A percentile compares a stretch with the other conserved stretches of the same genome.
Conservation (phyloP, 2,329 filamentous ascomycete genomes). For the Alternaria panax region DNA sequence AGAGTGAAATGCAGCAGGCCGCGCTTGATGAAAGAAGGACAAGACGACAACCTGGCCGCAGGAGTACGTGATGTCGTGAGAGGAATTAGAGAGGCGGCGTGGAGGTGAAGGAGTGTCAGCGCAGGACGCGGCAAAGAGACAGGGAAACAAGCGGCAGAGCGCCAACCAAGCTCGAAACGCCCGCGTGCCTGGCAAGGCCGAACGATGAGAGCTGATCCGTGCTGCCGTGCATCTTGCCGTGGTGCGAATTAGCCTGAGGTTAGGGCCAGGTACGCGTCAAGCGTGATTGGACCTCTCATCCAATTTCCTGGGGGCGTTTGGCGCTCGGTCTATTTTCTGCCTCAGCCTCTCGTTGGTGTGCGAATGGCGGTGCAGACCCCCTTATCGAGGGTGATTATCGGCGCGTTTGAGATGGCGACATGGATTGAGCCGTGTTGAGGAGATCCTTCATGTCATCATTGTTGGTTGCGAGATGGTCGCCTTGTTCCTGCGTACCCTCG, state of each 20-base stretch:
- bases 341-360: slow-evolving; percentile 20
- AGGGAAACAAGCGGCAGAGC: slow-evolving; percentile 29
- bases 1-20: slow-evolving; percentile 46
- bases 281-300: slow-evolving; percentile 37
- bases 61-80: slow-evolving; percentile 27
- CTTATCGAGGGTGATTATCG: slow-evolving; percentile 26
- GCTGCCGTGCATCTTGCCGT: slow-evolving; percentile 33
- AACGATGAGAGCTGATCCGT: slow-evolving; percentile 19
- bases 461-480: background rate
- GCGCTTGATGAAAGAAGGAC: slow-evolving; percentile 49
- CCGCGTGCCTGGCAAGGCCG: slow-evolving; percentile 29
- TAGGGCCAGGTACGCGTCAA: slow-evolving; percentile 37
- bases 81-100: slow-evolving; percentile 29
- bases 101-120: slow-evolving; percentile 19
- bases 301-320: slow-evolving; percentile 34
- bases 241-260: slow-evolving; percentile 25
- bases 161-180: slow-evolving; percentile 28
- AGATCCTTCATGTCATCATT: background rate
- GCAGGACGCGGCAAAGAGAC: slow-evolving; percentile 14
- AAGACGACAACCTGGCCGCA: slow-evolving; percentile 51
- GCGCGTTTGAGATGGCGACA: slow-evolving; percentile 20
- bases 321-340: slow-evolving; percentile 34
- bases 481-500: background rate
- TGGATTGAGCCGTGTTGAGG: background rate
- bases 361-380: slow-evolving; percentile 24